Base-by-base conservation (phyloP, 139 green algal species). In the Coelastrella sp. region DNA sequence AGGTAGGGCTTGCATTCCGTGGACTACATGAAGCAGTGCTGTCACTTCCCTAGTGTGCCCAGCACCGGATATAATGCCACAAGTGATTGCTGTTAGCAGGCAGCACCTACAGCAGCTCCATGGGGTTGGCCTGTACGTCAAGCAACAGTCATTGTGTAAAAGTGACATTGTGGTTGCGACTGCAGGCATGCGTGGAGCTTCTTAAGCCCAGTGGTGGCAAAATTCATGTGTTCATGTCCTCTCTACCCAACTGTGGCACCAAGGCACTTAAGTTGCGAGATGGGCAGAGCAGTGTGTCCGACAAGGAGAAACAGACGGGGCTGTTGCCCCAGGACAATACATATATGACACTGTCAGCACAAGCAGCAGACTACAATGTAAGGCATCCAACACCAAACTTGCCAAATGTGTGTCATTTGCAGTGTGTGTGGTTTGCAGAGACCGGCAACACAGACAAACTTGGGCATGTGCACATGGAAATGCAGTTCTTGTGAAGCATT, bases 191-290 rank as follows among this genome's bases (percentile, higher is more conserved):
- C 5, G 89, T 98, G 5, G 89, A 96, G 80, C 93, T 95, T 61
- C 92, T 98, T 6, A 95, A 96, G 85, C 91, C 89, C 4, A 92
- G 57, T 35, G 97, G 97, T 78, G 97, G 97, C 73, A 97, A 97
- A 90, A 76, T 99, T 73, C 93, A 97, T 89, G 95, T 94, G 7
- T 98, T 99, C 87, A 80, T 98, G 25, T 88, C 91, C 57, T 89
- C 70, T 49, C 92, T 98, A 87, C 95, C 97, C 14, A 93, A 91
- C 58, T 81, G 92, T 15, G 96, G 96, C 65, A 63, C 89, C 76
- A 91, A 95, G 56, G 73, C 93, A 35, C 93, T 98, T 66, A 94
- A 94, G 78, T 66, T 91, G 73, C 91, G 96, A 7, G 93, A 96
- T 22, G 35, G 79, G 35, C 75, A 70, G 20, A 66, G 61, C 10